These are phyloP conservation scores for Cordyceps fumosorosea DNA, from an alignment of 2,329 filamentous ascomycete species.

Conservation along the genomic window DNA sequence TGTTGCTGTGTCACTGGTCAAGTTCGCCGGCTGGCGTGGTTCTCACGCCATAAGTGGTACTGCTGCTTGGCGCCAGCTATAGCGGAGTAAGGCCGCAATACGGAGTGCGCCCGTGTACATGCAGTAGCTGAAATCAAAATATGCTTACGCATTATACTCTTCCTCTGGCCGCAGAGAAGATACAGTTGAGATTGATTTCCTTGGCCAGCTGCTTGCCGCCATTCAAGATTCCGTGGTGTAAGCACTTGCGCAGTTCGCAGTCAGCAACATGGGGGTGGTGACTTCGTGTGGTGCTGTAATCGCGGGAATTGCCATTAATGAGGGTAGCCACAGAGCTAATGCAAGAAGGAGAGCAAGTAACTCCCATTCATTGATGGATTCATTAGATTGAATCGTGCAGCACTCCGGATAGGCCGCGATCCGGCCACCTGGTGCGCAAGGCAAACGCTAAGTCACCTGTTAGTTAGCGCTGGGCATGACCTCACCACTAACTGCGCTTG, in stretches of 20 bases:
- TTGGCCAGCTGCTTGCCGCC: background rate
- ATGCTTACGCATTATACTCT: slow-evolving; percentile 17
- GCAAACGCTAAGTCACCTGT: slow-evolving; percentile 2
- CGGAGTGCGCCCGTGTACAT: background rate
- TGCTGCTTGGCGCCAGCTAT: background rate
- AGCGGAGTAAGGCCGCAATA: background rate
- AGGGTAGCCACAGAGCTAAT: background rate
- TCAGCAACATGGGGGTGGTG: background rate
- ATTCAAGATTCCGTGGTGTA: background rate
- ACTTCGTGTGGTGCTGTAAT: background rate
- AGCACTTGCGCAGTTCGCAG: background rate
- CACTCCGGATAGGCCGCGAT: background rate
- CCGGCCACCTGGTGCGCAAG: background rate
- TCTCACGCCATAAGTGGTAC: background rate
- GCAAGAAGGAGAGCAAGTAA: background rate
- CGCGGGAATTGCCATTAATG: background rate
- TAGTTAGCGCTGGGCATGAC: background rate
- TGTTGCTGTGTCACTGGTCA: background rate
- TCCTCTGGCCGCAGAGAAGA: slow-evolving; percentile 16
- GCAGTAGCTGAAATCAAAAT: background rate
- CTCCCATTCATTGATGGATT: background rate
- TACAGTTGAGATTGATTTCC: background rate
- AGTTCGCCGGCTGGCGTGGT: background rate
- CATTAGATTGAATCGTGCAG: no score
- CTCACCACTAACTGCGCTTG: background rate